Base-by-base conservation (phyloP, 768 basidiomycete genomes). In the Melanogaster broomeanus region DNA sequence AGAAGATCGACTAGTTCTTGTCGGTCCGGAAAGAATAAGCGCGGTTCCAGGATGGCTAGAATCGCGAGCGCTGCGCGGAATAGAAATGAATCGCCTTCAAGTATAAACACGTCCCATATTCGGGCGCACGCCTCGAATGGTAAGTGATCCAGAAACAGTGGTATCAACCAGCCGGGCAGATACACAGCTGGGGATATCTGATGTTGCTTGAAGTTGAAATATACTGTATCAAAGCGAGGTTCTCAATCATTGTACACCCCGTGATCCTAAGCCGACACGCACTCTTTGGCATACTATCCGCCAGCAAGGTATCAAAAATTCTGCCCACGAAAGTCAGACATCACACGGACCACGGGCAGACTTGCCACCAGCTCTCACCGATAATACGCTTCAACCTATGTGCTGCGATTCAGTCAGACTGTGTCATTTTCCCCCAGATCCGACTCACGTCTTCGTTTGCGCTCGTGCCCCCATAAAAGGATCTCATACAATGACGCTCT, bases 201-300 rank as follows among this genome's bases (percentile, higher is more conserved):
- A 64, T 94, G 90, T 61, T 93, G 90, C 66, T 94, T 93, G 72
- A 95, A 94, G 72, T 94, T 94, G 73, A 93, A 90, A 67, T 93
- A 94, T 55, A 96, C 92, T 93, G 42, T 13, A 13, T 49, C 27
- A 42, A 33, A 52, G 28, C 48, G 15, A 45, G 45, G 52, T 28
- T 5, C 19, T 55, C 34, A 40, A 24, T 34, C 16, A 16, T n/a
- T 7, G 18, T 7, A 21, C 18, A 42, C n/a, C 19, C 19, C 13
- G 6, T 15, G 15, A 25, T 24, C 3, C 18, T 34, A 51, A 39
- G 34, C 21, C 11, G 27, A 22, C 30, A 58, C 83, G 64, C 61
- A 95, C 92, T 86, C 71, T 93, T 93, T 1, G 93, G 93, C 92
- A 96, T 93, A 25, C 86, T 84, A 67, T 96, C 93, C 16, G 93